These are phyloP conservation scores for Ophiorrhiza pumila DNA, from an alignment of 257 asterid genomes.

Conservation along the genomic window DNA sequence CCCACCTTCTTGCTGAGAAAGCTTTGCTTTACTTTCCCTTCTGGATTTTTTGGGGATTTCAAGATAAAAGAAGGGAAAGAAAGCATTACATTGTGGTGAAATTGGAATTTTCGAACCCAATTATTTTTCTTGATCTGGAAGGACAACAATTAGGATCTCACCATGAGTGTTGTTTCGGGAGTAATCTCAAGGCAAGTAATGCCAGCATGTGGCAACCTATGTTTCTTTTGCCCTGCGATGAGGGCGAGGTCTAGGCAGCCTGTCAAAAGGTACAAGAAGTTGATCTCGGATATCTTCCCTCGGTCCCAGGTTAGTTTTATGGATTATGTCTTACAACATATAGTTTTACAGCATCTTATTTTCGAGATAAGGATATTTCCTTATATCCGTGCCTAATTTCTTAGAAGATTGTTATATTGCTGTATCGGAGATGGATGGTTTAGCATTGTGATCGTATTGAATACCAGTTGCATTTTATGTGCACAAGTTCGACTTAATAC, in stretches of 20 bases:
- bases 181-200: conserved; percentile 87
- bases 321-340: conserved; percentile 10
- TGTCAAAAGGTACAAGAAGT: conserved; percentile 95
- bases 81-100: conserved; percentile 33
- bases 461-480: neutral
- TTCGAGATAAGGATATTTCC: neutral
- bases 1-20: conserved; percentile 32
- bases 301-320: conserved; percentile 64
- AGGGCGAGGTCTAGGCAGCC: conserved; percentile 98
- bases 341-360: neutral
- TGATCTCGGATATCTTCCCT: conserved; percentile 89
- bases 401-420: neutral
- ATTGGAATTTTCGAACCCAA: conserved; percentile 17
- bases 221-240: conserved; percentile 91
- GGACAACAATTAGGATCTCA: conserved; percentile 3
- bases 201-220: conserved; percentile 90
- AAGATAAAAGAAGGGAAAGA: conserved; percentile 63
- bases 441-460: neutral
- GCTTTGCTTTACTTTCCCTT: conserved; percentile 72
- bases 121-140: neutral
- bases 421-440: neutral
- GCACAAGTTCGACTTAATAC: neutral
- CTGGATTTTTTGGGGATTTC: conserved; percentile 26
- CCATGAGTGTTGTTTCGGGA: conserved; percentile 81
- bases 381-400: neutral